These are phyloP conservation scores for Kluyveromyces sp. DNA, from an alignment of 1,139 yeast genomes.

Conservation along the genomic window DNA sequence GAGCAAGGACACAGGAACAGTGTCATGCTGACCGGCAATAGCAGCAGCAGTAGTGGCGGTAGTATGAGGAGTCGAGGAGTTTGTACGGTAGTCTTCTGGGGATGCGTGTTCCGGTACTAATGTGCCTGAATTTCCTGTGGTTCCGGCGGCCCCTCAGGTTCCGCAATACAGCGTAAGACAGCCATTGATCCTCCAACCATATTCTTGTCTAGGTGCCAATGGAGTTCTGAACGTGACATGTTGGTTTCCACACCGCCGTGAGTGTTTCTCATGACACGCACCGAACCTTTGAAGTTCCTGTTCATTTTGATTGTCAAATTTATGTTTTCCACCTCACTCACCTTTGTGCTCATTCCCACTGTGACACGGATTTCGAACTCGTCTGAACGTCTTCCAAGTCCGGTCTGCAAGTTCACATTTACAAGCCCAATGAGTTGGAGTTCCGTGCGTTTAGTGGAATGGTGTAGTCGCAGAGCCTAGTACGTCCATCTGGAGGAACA, in stretches of 20 bases:
- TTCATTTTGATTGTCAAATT: slow-evolving; percentile 41
- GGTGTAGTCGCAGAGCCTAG: slow-evolving; percentile 56
- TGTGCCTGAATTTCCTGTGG: background rate
- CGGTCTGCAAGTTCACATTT: slow-evolving; percentile 50
- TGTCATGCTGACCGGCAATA: too few species aligned
- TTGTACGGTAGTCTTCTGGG: background rate
- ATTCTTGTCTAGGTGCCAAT: slow-evolving; percentile 63
- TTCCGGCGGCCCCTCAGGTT: slow-evolving; percentile 1
- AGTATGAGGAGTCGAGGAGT: background rate
- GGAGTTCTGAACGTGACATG: slow-evolving; percentile 42
- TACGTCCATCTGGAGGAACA: slow-evolving; percentile 84
- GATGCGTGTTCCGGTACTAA: background rate
- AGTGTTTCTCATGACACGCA: slow-evolving; percentile 23
- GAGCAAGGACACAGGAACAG: background rate
- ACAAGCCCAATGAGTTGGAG: slow-evolving; percentile 43
- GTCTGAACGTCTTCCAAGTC: slow-evolving; percentile 51
- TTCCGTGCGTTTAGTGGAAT: slow-evolving; percentile 38
- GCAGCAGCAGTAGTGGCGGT: too few species aligned
- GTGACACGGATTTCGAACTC: slow-evolving; percentile 71
- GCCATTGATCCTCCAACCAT: slow-evolving; percentile 63
- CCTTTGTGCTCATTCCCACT: slow-evolving; percentile 43
- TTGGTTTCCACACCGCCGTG: slow-evolving; percentile 34
- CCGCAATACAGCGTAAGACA: slow-evolving; percentile 47
- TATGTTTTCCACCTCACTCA: slow-evolving; percentile 52
- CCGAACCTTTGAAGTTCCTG: slow-evolving; percentile 8